These are phyloP conservation scores for Pterulicium gracile DNA, from an alignment of 1,284 basidiomycete species.

Conservation along the genomic window DNA sequence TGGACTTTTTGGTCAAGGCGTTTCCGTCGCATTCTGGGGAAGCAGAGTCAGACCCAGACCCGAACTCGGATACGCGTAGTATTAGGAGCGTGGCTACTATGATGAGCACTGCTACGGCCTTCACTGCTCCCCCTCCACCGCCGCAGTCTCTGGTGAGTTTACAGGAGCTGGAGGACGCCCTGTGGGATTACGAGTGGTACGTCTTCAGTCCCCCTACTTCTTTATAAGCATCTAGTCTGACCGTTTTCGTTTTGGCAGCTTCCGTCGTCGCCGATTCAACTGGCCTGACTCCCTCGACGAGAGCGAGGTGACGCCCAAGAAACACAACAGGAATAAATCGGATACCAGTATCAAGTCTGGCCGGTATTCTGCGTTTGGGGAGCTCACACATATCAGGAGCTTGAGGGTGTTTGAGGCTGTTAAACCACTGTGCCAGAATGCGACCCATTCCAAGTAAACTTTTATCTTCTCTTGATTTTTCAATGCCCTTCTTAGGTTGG, in stretches of 20 bases:
- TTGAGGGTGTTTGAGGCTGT: conserved; percentile 11
- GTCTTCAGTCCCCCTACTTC: conserved; percentile 14
- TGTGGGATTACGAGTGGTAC: conserved; percentile 65
- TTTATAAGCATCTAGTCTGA: conserved; percentile 4
- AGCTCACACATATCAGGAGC: conserved; percentile 14
- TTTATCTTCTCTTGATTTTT: conserved; percentile 2
- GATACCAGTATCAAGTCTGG: neutral
- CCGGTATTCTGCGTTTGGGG: conserved; percentile 7
- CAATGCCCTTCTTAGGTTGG: too few species aligned
- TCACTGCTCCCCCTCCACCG: neutral
- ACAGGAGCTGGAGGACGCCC: conserved; percentile 34
- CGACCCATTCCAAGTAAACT: conserved; percentile 13
- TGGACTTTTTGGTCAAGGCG: conserved; percentile 20
- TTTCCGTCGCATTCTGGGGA: neutral
- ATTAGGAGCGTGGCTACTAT: conserved; percentile 26
- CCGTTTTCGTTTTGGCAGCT: conserved; percentile 25
- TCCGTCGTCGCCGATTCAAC: conserved; percentile 49
- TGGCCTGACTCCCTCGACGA: conserved; percentile 26
- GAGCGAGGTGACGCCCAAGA: neutral
- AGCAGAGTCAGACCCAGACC: neutral
- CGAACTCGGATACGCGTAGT: conserved; percentile 20
- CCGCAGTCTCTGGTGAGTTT: neutral
- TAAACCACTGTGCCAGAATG: conserved; percentile 4
- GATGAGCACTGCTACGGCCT: conserved; percentile 18
- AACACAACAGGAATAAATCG: neutral